Evolutionary conservation across 768 basidiomycete species (phyloP).

Genomic region (Calocybe indica): DNA sequence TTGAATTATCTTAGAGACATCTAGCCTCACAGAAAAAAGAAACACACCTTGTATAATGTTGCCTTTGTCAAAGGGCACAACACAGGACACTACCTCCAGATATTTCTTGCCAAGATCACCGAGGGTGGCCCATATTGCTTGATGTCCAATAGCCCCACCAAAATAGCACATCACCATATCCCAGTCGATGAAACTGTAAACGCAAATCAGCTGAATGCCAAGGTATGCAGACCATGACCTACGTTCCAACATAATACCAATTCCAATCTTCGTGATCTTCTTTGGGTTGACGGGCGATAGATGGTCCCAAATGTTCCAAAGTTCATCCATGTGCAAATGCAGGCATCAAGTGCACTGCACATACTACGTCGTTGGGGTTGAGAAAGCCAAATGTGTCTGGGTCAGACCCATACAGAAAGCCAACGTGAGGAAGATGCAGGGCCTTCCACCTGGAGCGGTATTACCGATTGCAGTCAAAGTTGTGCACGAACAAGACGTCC

Average conservation of each 20-base stretch:
- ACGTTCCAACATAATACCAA: constrained; percentile 28
- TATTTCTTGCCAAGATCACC: not conserved
- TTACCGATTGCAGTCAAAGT: constrained; percentile 13
- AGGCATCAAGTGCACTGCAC: constrained; percentile 30
- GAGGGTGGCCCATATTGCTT: not conserved
- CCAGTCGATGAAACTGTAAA: constrained; percentile 17
- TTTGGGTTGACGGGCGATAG: constrained; percentile 7
- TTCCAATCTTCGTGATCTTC: constrained; percentile 19
- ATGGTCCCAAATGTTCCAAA: constrained; percentile 4
- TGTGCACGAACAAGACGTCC: constrained; percentile 23
- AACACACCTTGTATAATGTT: no score
- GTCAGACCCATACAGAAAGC: constrained; percentile 18
- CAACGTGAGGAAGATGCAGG: constrained; percentile 17
- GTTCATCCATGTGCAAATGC: constrained; percentile 17
- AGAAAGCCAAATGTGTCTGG: constrained; percentile 32
- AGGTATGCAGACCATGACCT: constrained; percentile 1
- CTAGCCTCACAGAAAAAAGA: not conserved
- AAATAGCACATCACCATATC: constrained; percentile 20
- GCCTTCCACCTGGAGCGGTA: constrained; percentile 11
- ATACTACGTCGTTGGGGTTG: constrained; percentile 28
- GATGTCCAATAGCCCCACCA: constrained; percentile 16
- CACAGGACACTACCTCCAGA: not conserved
- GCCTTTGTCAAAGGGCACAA: no score
- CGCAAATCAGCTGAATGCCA: not conserved
- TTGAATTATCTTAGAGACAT: not conserved